Evolutionary conservation across 129 eudicot species (phyloP).

Genomic region (Dittrichia graveolens): DNA sequence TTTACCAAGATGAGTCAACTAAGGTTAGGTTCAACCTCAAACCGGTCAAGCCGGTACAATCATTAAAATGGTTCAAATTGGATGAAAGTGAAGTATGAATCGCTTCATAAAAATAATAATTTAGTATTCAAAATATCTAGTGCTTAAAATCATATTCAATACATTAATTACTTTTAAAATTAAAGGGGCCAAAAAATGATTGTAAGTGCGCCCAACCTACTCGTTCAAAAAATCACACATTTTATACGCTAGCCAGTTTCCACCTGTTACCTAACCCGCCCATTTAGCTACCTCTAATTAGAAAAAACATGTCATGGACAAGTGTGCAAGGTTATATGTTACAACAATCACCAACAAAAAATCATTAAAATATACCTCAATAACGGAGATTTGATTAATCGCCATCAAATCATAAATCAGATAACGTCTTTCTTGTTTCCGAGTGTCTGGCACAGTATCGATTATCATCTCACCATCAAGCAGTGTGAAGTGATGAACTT

Average conservation of each 20-base stretch:
- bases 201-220: background rate
- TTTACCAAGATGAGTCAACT: too few species aligned
- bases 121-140: background rate
- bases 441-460: constrained; percentile 81
- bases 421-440: constrained; percentile 96
- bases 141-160: background rate
- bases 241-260: background rate
- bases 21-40: too few species aligned
- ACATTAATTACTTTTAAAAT: background rate
- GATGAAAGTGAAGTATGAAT: too few species aligned
- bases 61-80: too few species aligned
- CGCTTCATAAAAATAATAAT: too few species aligned
- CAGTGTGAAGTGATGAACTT: constrained; percentile 84
- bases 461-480: constrained; percentile 99
- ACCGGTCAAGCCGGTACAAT: too few species aligned
- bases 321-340: background rate
- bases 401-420: constrained; percentile 98
- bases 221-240: background rate
- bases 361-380: constrained; percentile 58
- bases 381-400: constrained; percentile 61
- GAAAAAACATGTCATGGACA: background rate
- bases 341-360: background rate
- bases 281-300: background rate
- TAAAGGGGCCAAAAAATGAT: background rate
- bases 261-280: background rate